Percentiles rank a stretch among this genome's conserved stretches.
phyloP scores from a whole-genome alignment of 345 rosid species.

The Microthlaspi erraticum region DNA sequence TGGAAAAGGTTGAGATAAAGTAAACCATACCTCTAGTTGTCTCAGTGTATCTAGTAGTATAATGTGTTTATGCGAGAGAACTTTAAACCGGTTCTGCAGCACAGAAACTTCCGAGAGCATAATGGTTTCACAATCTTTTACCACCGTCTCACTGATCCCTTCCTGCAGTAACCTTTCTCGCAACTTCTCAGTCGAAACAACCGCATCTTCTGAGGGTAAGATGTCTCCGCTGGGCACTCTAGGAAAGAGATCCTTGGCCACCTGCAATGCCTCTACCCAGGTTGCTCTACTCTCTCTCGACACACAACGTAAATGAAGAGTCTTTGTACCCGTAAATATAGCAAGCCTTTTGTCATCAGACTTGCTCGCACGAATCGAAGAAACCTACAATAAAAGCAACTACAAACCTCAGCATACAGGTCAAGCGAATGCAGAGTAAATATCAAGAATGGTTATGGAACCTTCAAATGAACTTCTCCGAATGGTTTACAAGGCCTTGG shows the following conservation, averaged over 20 bases:
- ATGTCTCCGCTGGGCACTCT: slow-evolving; percentile 70
- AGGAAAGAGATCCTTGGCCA: slow-evolving; percentile 88
- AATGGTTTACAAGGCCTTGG: slow-evolving; percentile 75
- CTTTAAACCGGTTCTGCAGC: slow-evolving; percentile 73
- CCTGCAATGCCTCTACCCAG: slow-evolving; percentile 87
- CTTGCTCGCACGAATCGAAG: slow-evolving; percentile 92
- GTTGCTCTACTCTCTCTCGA: slow-evolving; percentile 78
- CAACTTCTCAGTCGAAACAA: slow-evolving; percentile 87
- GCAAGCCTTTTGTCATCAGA: slow-evolving; percentile 97
- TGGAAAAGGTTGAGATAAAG: neutral
- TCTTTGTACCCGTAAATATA: slow-evolving; percentile 94
- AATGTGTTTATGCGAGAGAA: slow-evolving; percentile 70
- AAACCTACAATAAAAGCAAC: slow-evolving; percentile 60
- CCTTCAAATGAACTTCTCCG: slow-evolving; percentile 96
- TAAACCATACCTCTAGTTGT: slow-evolving; percentile 77
- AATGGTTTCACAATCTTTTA: slow-evolving; percentile 89
- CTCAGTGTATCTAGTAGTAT: slow-evolving; percentile 76
- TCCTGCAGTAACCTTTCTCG: slow-evolving; percentile 74
- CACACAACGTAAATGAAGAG: slow-evolving; percentile 86
- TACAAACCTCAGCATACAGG: slow-evolving; percentile 25
- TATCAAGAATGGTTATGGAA: slow-evolving; percentile 24
- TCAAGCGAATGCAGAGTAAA: neutral
- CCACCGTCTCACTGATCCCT: slow-evolving; percentile 65
- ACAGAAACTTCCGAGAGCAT: slow-evolving; percentile 76
- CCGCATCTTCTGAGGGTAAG: slow-evolving; percentile 68